Base-by-base conservation (phyloP, 2,329 filamentous ascomycete genomes). In the Exophiala lecanii-corni region DNA sequence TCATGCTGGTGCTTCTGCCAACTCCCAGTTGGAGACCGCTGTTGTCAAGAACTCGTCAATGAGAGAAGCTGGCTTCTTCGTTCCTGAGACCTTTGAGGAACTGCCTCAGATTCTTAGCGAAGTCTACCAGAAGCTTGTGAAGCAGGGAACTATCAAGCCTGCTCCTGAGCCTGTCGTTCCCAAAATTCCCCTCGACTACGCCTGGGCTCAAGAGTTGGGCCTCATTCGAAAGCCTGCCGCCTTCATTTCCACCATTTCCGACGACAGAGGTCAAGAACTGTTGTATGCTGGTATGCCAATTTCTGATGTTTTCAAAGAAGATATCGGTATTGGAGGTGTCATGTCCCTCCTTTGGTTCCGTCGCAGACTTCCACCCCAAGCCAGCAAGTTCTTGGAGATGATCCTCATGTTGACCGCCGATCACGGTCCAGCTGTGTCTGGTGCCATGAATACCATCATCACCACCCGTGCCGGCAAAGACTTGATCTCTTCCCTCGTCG, bases 401-500 rank as follows among this genome's bases (percentile, higher is more conserved):
- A 92, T 98, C 56, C 91, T 98, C 69, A 98, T 98, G 92, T 82
- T 98, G 64, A 98, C 92, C 64, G 92, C 92, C 60, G 92, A 98
- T 66, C 92, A 98, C 82, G 92, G 92, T 72, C 92, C 92, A 41
- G 92, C 92, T 60, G 92, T 98, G 59, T 98, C 92, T 59, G 92
- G 92, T 79, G 92, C 92, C 69, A 98, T 98, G 92, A 98, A 98
- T 84, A 98, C 92, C 67, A 98, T 98, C 69, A 97, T 98, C 68
- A 98, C 92, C 53, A 98, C 92, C 48, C 87, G 92, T 86, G 92
- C 92, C 53, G 92, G 92, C 69, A 98, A 98, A 79, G 92, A 98
- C 67, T 75, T 98, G 58, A 97, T 98, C 75, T 89, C 83, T 61
- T 86, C 92, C 36, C 79, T 98, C 53, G 92, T 98, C 45, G 86